These are phyloP conservation scores for Fusarium nygamai DNA, from an alignment of 2,329 filamentous ascomycete genomes.

Conservation along the genomic window DNA sequence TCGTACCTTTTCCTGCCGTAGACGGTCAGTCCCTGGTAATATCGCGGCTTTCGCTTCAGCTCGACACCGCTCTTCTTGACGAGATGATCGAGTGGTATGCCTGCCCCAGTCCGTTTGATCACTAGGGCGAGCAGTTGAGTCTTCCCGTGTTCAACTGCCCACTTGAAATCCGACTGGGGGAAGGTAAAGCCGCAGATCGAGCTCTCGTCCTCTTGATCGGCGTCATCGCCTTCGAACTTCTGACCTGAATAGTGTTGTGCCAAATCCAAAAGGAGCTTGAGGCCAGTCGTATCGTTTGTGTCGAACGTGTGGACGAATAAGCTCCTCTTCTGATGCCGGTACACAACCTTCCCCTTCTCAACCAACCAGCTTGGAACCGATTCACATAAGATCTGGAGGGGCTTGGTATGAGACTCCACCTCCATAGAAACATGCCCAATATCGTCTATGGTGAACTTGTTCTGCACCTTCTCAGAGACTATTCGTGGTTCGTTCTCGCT, in stretches of 20 bases:
- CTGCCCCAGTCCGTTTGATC: conserved; percentile 73
- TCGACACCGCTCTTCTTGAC: conserved; percentile 73
- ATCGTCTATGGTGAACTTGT: conserved; percentile 79
- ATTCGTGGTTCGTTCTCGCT: conserved; percentile 55
- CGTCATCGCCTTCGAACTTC: conserved; percentile 47
- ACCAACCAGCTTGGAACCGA: conserved; percentile 48
- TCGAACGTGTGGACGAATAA: conserved; percentile 59
- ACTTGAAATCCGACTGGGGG: conserved; percentile 52
- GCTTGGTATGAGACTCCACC: conserved; percentile 71
- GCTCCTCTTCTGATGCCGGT: conserved; percentile 1
- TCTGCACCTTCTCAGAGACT: conserved; percentile 66
- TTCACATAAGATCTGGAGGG: conserved; percentile 62
- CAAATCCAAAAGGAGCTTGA: conserved; percentile 68
- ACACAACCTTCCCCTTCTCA: conserved; percentile 42
- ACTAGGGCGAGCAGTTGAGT: conserved; percentile 69
- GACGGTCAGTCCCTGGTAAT: conserved; percentile 81
- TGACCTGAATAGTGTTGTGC: conserved; percentile 55
- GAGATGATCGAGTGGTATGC: conserved; percentile 74
- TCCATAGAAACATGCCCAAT: conserved; percentile 75
- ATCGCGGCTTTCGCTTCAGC: conserved; percentile 71
- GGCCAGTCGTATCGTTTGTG: conserved; percentile 62
- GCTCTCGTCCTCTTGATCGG: conserved; percentile 49
- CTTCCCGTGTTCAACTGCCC: conserved; percentile 59
- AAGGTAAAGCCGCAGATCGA: conserved; percentile 50
- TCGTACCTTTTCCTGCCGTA: conserved; percentile 73